Evolutionary conservation across 176 grass and related monocot genomes (phyloP).

Genomic region (Oryza glumipatula): DNA sequence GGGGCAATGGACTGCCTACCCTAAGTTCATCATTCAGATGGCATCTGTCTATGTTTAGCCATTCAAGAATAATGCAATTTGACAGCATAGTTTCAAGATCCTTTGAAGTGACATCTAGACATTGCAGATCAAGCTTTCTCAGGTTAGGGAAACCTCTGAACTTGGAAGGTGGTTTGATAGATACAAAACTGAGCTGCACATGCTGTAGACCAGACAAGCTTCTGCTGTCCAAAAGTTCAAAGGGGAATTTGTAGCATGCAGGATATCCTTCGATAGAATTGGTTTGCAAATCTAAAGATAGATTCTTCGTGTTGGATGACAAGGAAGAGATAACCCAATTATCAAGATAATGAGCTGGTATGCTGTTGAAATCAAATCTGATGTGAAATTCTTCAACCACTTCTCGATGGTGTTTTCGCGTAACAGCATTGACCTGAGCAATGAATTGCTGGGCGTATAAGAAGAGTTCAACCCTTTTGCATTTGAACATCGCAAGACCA

Average conservation of each 20-base stretch:
- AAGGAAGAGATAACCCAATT: conserved; percentile 13
- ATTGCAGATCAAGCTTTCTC: too few species aligned
- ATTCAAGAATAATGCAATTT: too few species aligned
- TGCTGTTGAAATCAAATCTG: conserved; percentile 1
- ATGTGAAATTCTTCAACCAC: neutral
- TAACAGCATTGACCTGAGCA: neutral
- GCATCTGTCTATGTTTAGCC: too few species aligned
- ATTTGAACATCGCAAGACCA: neutral
- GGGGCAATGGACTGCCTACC: neutral
- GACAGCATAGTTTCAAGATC: too few species aligned
- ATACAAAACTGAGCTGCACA: too few species aligned
- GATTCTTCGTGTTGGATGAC: neutral
- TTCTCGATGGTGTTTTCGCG: neutral
- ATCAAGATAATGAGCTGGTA: conserved; percentile 11
- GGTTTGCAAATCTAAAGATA: neutral
- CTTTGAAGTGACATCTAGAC: too few species aligned
- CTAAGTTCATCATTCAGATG: neutral
- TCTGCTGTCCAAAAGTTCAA: too few species aligned
- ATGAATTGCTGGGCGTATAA: too few species aligned
- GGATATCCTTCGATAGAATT: neutral
- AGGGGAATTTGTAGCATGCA: too few species aligned
- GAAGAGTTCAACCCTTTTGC: neutral
- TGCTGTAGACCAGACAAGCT: too few species aligned
- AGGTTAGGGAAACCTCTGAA: too few species aligned
- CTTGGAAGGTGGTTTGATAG: too few species aligned